A percentile compares a stretch with the other conserved stretches of the same genome.
Evolutionary conservation across 768 basidiomycete genomes (phyloP).

Genomic region (Lentinula sp.): DNA sequence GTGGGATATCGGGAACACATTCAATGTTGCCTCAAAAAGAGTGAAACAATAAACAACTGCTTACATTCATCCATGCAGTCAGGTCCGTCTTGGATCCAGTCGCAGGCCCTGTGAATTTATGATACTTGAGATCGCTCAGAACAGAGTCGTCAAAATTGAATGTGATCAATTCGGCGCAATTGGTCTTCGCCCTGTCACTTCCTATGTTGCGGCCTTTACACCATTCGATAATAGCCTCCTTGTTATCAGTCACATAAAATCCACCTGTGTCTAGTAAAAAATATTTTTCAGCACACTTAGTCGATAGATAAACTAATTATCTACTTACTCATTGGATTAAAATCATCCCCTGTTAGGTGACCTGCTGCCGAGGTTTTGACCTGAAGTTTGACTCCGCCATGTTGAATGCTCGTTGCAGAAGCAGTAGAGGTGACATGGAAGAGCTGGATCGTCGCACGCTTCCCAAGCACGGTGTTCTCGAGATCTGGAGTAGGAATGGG

Average conservation of each 20-base stretch:
- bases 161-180: neutral
- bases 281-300: too few relatives aligned
- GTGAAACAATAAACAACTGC: neutral
- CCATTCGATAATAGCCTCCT: neutral
- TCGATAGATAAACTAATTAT: neutral
- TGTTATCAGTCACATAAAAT: neutral
- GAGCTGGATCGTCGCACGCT: neutral
- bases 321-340: neutral
- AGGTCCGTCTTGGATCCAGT: neutral
- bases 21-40: neutral
- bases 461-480: neutral
- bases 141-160: neutral
- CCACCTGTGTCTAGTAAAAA: neutral
- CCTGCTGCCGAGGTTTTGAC: neutral
- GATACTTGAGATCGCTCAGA: neutral
- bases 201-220: neutral
- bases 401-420: neutral
- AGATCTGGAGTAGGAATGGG: neutral
- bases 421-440: neutral
- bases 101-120: neutral
- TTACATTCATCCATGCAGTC: neutral
- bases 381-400: neutral
- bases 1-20: neutral
- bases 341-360: neutral
- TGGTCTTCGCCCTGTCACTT: neutral